Conservation (phyloP, 2,329 filamentous ascomycete genomes). For the Colletotrichum siamense region DNA sequence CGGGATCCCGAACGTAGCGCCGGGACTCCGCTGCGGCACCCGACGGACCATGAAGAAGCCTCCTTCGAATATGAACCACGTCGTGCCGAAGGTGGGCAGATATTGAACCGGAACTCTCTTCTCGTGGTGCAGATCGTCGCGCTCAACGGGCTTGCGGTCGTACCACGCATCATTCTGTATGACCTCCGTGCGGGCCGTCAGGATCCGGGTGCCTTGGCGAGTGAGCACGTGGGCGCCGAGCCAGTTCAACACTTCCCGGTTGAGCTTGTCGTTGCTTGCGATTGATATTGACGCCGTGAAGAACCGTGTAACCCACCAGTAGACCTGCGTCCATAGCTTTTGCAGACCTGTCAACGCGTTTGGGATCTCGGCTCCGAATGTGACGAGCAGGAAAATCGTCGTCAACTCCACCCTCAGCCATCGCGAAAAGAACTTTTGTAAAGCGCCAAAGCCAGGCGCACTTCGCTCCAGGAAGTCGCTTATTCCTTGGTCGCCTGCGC, state of each 20-base stretch:
- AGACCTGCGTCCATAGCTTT: conserved; percentile 32
- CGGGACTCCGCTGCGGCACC: conserved; percentile 25
- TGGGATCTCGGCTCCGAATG: conserved; percentile 38
- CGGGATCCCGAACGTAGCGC: conserved; percentile 21
- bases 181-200: conserved; percentile 38
- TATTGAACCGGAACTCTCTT: conserved; percentile 41
- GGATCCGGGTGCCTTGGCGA: conserved; percentile 33
- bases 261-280: conserved; percentile 39
- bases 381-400: conserved; percentile 34
- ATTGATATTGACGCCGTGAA: conserved; percentile 43
- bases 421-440: conserved; percentile 36
- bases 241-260: conserved; percentile 43
- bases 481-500: neutral
- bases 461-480: conserved; percentile 9
- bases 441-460: conserved; percentile 25
- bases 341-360: conserved; percentile 33
- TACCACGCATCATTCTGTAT: conserved; percentile 36
- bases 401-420: conserved; percentile 40
- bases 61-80: conserved; percentile 38
- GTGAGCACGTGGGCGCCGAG: conserved; percentile 38
- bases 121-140: conserved; percentile 36
- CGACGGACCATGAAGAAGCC: conserved; percentile 41
- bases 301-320: conserved; percentile 41
- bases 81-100: conserved; percentile 40
- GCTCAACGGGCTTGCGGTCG: conserved; percentile 29